Evolutionary conservation across 257 asterid genomes (phyloP), one percentile per base, ranked within the genome.

Genomic region (Eustoma russellianum): DNA sequence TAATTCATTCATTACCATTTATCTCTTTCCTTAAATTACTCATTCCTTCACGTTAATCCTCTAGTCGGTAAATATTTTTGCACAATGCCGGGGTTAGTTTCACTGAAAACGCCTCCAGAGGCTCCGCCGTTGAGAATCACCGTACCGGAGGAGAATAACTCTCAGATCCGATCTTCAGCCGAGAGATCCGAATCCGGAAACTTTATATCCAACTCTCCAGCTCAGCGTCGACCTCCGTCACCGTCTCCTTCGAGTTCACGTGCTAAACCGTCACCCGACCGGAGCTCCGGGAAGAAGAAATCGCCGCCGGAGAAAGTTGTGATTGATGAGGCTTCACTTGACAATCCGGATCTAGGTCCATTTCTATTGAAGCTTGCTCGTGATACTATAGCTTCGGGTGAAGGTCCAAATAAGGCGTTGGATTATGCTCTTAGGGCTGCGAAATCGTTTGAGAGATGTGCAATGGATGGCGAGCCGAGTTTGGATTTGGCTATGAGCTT

Each of bases 271-370:
- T 87, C 98, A 0, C 95, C 98, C 12, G 88, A 88, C 80, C 95
- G 95, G 75, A 69, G 82, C 70, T 75, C 90, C 44, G 85, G 75
- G 4, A 82, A 77, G 90, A 87, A 87, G 68, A 87, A 87, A 68
- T 81, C 98, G 5, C 77, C 95, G 0, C 95, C 95, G 7, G 94
- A 81, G 54, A 82, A 80, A 47, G 44, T 33, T n/a, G 71, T 72
- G 0, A 61, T 82, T 14, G 82, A 80, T 14, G 95, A 87, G 53
- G 50, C 98, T 24, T 84, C 97, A 6, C 88, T 91, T 10, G 97
- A 87, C 57, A 92, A 91, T 75, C 97, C 97, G 67, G 97, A 92
- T 92, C 98, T 92, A 41, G 98, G 97, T 17, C 98, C 98, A 1
- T 92, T 87, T 53, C 49, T 92, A 50, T 62, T 92, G 61, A 92